These are phyloP conservation scores for Metschnikowia arizonensis DNA, from an alignment of 805 yeast genomes.

Conservation along the genomic window DNA sequence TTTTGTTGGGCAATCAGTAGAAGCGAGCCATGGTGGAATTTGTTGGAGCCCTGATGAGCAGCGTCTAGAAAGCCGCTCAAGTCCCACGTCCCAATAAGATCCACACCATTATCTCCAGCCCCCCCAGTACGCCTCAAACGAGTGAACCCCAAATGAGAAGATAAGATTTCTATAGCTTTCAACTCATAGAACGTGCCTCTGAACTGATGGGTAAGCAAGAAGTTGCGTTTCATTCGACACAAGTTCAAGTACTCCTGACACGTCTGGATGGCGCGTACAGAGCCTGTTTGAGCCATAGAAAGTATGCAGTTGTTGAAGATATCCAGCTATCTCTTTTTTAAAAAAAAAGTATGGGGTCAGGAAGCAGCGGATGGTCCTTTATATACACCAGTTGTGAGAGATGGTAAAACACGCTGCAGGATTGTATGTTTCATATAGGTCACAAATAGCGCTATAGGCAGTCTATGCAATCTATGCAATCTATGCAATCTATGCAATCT, in stretches of 20 bases:
- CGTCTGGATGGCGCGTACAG: slow-evolving; percentile 17
- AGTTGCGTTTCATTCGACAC: slow-evolving; percentile 23
- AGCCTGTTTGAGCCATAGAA: neutral
- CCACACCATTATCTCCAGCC: slow-evolving; percentile 54
- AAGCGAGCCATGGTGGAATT: slow-evolving; percentile 5
- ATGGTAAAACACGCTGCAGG: neutral
- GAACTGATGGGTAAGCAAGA: slow-evolving; percentile 41
- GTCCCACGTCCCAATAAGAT: slow-evolving; percentile 52
- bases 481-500: too few species aligned
- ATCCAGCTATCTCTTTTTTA: neutral
- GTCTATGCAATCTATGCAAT: too few species aligned
- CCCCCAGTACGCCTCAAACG: slow-evolving; percentile 49
- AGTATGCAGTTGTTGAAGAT: neutral
- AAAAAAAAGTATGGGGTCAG: neutral
- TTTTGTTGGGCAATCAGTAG: slow-evolving; percentile 9
- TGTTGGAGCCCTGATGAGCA: neutral
- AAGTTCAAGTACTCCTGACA: slow-evolving; percentile 28
- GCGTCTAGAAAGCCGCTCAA: slow-evolving; percentile 13
- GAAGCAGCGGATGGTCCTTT: neutral
- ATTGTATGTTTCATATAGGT: too few species aligned
- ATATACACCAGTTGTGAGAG: neutral
- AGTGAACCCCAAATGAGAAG: slow-evolving; percentile 33
- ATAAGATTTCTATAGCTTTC: slow-evolving; percentile 37
- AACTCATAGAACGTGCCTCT: slow-evolving; percentile 56
- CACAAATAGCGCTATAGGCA: too few species aligned